A percentile compares a stretch with the other conserved stretches of the same genome.
These are phyloP conservation scores for Dothideomycetes sp. DNA, from an alignment of 2,329 filamentous ascomycete genomes.

Conservation along the genomic window DNA sequence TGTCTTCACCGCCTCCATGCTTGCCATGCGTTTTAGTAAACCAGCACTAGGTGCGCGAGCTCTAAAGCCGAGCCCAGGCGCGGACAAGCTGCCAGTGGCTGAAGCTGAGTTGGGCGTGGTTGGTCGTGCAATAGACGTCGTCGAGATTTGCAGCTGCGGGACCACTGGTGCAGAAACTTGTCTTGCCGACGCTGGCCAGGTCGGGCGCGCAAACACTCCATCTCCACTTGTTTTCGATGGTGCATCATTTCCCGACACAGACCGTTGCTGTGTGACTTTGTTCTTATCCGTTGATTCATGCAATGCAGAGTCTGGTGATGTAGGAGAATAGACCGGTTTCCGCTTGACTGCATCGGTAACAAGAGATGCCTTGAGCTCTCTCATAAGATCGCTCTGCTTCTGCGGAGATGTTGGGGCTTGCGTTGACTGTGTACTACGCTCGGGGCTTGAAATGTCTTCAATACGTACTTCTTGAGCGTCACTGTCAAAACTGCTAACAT, in stretches of 20 bases:
- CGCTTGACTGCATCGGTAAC: constrained; percentile 2
- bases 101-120: neutral
- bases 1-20: constrained; percentile 26
- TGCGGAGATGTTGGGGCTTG: neutral
- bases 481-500: neutral
- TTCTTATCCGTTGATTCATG: constrained; percentile 1
- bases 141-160: neutral
- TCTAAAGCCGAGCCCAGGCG: constrained; percentile 11
- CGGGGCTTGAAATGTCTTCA: neutral
- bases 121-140: too few species aligned
- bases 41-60: constrained; percentile 27
- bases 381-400: constrained; percentile 5
- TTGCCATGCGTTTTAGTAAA: constrained; percentile 35
- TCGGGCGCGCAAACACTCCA: constrained; percentile 9
- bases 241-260: constrained; percentile 7
- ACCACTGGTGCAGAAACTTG: constrained; percentile 1
- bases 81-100: neutral
- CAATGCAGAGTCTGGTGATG: constrained; percentile 2
- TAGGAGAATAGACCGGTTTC: constrained; percentile 4
- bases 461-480: constrained; percentile 1
- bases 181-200: constrained; percentile 11
- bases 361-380: constrained; percentile 8
- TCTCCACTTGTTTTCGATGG: constrained; percentile 6
- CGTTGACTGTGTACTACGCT: neutral
- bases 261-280: constrained; percentile 4